Conservation (phyloP, 805 yeast genomes). For the Ogataea degrootiae region DNA sequence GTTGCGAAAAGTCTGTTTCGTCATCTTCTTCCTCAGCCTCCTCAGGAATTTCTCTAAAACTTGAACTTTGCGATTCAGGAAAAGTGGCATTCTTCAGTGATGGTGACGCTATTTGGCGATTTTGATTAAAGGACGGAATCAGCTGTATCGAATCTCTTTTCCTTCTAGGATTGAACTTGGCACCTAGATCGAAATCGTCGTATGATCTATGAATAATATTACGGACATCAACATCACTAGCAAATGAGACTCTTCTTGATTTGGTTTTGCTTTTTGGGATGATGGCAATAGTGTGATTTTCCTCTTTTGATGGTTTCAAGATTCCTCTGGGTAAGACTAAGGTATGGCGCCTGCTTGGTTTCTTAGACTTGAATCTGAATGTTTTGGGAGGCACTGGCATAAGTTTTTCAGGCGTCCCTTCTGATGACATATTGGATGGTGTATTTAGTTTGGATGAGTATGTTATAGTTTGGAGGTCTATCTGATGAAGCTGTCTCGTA, state of each 20-base stretch:
- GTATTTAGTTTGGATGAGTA: neutral
- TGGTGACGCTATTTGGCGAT: neutral
- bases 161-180: constrained; percentile 19
- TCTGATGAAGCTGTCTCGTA: too few relatives aligned
- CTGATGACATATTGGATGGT: neutral
- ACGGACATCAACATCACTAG: constrained; percentile 67
- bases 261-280: constrained; percentile 26
- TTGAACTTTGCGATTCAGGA: neutral
- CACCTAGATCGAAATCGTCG: constrained; percentile 19
- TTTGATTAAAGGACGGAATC: constrained; percentile 22
- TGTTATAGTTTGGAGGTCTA: too few relatives aligned
- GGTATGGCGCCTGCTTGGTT: constrained; percentile 29
- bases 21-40: constrained; percentile 6
- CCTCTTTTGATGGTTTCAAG: constrained; percentile 29
- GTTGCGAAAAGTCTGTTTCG: constrained; percentile 11
- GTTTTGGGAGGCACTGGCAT: neutral
- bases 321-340: constrained; percentile 36
- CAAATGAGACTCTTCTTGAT: constrained; percentile 66
- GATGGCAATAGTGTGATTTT: constrained; percentile 34
- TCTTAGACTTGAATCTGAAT: constrained; percentile 1
- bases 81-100: neutral
- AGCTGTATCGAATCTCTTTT: constrained; percentile 28
- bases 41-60: neutral
- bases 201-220: constrained; percentile 37
- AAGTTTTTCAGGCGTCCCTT: neutral